Evolutionary conservation across 352 stramenopile species (phyloP).

Genomic region (Globisporangium heterothallicum): DNA sequence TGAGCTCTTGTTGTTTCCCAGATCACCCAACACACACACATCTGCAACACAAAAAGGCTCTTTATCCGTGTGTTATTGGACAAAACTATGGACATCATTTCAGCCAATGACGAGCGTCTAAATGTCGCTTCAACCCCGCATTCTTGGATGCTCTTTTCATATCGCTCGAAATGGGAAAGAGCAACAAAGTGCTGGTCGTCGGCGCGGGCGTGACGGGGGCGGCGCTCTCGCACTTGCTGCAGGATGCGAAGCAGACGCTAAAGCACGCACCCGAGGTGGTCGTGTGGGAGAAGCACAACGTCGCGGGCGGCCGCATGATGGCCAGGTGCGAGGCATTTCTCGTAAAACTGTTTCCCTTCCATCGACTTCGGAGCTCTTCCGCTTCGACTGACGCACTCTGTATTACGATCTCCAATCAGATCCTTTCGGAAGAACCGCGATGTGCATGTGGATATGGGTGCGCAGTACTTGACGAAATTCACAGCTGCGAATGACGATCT

Average conservation of each 20-base stretch:
- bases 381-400: not conserved
- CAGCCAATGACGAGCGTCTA: not conserved
- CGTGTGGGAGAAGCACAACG: constrained; percentile 73
- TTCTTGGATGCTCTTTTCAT: constrained; percentile 4
- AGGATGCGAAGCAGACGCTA: constrained; percentile 21
- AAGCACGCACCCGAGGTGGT: constrained; percentile 25
- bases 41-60: not conserved
- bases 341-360: not conserved
- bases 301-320: constrained; percentile 61
- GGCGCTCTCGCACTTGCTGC: constrained; percentile 42
- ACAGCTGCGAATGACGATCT: constrained; percentile 46
- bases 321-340: constrained; percentile 35
- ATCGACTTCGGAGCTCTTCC: constrained; percentile 2
- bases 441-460: constrained; percentile 60
- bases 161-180: constrained; percentile 16
- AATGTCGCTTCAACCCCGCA: constrained; percentile 1
- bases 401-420: too few species aligned
- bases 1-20: not conserved
- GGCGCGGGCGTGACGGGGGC: constrained; percentile 60
- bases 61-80: not conserved
- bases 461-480: constrained; percentile 61
- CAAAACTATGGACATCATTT: not conserved
- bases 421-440: constrained; percentile 53
- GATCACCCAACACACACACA: not conserved
- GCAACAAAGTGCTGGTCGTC: constrained; percentile 47